Evolutionary conservation across 257 asterid species (phyloP).

Genomic region (Solanum sparsipilum): DNA sequence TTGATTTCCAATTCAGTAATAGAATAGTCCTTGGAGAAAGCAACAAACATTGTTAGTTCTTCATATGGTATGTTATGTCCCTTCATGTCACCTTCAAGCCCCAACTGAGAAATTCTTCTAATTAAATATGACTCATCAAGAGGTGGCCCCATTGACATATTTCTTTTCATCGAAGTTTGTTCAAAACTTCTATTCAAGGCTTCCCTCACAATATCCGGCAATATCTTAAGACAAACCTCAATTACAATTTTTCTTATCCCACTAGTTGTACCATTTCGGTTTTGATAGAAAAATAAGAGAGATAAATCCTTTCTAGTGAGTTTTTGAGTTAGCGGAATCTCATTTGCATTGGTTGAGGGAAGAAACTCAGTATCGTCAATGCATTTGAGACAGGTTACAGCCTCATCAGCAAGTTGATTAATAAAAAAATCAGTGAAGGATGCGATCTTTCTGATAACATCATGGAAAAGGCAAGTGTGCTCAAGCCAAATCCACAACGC

Average conservation of each 20-base stretch:
- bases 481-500: slow-evolving; percentile 61
- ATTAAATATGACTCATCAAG: background rate
- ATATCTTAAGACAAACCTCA: slow-evolving; percentile 22
- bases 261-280: background rate
- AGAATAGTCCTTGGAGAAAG: slow-evolving; percentile 59
- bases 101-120: slow-evolving; percentile 7
- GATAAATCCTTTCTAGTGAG: slow-evolving; percentile 19
- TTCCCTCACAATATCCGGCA: slow-evolving; percentile 29
- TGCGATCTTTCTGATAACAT: slow-evolving; percentile 19
- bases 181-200: slow-evolving; percentile 15
- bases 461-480: slow-evolving; percentile 9
- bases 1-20: slow-evolving; percentile 38
- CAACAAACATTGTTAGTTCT: slow-evolving; percentile 48
- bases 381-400: slow-evolving; percentile 28
- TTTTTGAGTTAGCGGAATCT: slow-evolving; percentile 29
- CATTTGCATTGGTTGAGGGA: slow-evolving; percentile 2
- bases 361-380: background rate
- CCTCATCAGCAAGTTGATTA: slow-evolving; percentile 44
- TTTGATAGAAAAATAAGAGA: slow-evolving; percentile 16
- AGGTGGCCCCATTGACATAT: background rate
- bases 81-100: background rate
- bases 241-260: slow-evolving; percentile 11
- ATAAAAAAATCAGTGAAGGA: slow-evolving; percentile 18
- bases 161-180: background rate
- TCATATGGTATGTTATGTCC: slow-evolving; percentile 4